A percentile compares a stretch with the other conserved stretches of the same genome.
These are phyloP conservation scores for Populus hybrid DNA, from an alignment of 441 rosid genomes.

Conservation along the genomic window DNA sequence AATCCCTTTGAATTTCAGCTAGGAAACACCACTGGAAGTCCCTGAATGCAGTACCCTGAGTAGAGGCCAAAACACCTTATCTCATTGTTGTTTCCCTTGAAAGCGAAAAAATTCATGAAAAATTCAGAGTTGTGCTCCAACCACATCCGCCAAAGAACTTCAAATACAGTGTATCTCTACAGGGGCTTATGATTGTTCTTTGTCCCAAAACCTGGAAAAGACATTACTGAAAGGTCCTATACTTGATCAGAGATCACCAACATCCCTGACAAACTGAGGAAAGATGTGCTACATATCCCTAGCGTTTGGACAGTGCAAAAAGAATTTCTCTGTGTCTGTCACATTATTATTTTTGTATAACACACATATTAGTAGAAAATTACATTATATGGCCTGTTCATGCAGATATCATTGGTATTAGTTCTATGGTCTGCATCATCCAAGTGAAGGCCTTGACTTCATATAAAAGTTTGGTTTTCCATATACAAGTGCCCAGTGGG, in stretches of 20 bases:
- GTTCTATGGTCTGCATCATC: not conserved
- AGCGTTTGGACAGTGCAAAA: not conserved
- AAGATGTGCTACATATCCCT: not conserved
- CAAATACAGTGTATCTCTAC: not conserved
- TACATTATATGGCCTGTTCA: not conserved
- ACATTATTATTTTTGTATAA: not conserved
- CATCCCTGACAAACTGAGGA: not conserved
- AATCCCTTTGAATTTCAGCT: not conserved
- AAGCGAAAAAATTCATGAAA: not conserved
- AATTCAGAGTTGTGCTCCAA: not conserved
- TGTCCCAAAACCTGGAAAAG: not conserved
- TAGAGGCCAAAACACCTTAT: not conserved
- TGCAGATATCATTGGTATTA: not conserved
- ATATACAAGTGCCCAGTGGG: not conserved
- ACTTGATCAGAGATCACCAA: not conserved
- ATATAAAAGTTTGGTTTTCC: not conserved
- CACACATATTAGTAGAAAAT: not conserved
- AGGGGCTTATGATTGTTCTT: not conserved
- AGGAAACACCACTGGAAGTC: not conserved
- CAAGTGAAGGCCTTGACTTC: not conserved
- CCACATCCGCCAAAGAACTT: not conserved
- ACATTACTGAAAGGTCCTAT: not conserved
- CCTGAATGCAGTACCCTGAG: not conserved
- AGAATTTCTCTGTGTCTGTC: not conserved
- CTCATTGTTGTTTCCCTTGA: not conserved